Conservation (phyloP, 169 alveolate genomes). For the Plasmodium chabaudi region DNA sequence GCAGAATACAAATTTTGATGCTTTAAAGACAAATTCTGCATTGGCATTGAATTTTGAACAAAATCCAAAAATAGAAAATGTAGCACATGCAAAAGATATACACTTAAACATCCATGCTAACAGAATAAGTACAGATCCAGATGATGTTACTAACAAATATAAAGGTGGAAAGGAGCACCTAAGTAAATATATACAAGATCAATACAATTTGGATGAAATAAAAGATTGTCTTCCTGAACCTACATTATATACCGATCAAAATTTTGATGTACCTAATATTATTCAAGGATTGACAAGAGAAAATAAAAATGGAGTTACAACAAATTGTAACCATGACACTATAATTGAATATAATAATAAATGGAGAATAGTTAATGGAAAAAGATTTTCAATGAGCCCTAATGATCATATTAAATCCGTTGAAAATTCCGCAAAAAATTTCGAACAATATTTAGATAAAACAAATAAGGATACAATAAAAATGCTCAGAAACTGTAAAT, state of each 20-base stretch:
- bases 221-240: slow-evolving; percentile 59
- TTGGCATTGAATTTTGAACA: no score
- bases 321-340: slow-evolving; percentile 73
- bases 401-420: slow-evolving; percentile 47
- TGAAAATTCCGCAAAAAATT: slow-evolving; percentile 37
- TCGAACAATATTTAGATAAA: slow-evolving; percentile 63
- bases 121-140: not conserved
- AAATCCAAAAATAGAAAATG: not conserved
- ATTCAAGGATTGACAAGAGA: slow-evolving; percentile 63
- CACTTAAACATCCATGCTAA: not conserved
- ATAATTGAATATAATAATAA: slow-evolving; percentile 66
- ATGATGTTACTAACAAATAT: not conserved
- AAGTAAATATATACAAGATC: slow-evolving; percentile 21
- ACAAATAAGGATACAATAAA: slow-evolving; percentile 52
- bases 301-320: slow-evolving; percentile 53
- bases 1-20: no score
- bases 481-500: slow-evolving; percentile 25
- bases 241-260: slow-evolving; percentile 18
- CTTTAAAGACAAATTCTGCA: no score
- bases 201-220: slow-evolving; percentile 43
- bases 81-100: not conserved
- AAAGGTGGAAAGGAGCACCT: slow-evolving; percentile 25
- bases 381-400: slow-evolving; percentile 42
- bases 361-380: slow-evolving; percentile 72
- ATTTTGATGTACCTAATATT: slow-evolving; percentile 55